phyloP scores from a whole-genome alignment of 2,329 filamentous ascomycete species.

The Colletotrichum euphorbiae region DNA sequence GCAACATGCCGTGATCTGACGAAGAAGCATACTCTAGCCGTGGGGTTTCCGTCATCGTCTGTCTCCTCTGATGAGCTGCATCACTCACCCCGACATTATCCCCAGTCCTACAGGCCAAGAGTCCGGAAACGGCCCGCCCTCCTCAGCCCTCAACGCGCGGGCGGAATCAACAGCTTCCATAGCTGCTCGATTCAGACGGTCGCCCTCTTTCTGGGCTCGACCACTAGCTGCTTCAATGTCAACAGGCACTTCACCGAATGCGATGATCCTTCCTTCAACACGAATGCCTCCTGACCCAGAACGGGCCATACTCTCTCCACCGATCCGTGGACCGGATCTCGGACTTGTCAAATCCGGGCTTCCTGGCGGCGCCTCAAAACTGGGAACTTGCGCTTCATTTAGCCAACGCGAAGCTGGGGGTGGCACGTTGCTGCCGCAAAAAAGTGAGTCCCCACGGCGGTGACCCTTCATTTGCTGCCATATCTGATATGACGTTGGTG shows the following conservation, averaged over 20 bases:
- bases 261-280: slow-evolving; percentile 30
- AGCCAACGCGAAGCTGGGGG: slow-evolving; percentile 4
- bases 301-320: slow-evolving; percentile 30
- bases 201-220: background rate
- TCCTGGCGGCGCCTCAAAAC: slow-evolving; percentile 15
- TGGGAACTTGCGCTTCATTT: slow-evolving; percentile 6
- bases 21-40: no score
- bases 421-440: slow-evolving; percentile 25
- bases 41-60: no score
- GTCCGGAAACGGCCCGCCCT: background rate
- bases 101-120: slow-evolving; percentile 14
- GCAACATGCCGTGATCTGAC: no score
- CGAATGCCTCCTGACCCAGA: slow-evolving; percentile 38
- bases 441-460: slow-evolving; percentile 12
- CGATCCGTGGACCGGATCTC: slow-evolving; percentile 9
- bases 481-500: slow-evolving; percentile 45
- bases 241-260: slow-evolving; percentile 31
- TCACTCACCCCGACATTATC: background rate
- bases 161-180: slow-evolving; percentile 19
- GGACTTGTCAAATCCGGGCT: slow-evolving; percentile 12
- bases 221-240: slow-evolving; percentile 20
- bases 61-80: no score
- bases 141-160: slow-evolving; percentile 7
- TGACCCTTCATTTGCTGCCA: slow-evolving; percentile 42
- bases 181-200: slow-evolving; percentile 12